Evolutionary conservation across 2,329 filamentous ascomycete genomes (phyloP).

Genomic region (Fusarium poae): DNA sequence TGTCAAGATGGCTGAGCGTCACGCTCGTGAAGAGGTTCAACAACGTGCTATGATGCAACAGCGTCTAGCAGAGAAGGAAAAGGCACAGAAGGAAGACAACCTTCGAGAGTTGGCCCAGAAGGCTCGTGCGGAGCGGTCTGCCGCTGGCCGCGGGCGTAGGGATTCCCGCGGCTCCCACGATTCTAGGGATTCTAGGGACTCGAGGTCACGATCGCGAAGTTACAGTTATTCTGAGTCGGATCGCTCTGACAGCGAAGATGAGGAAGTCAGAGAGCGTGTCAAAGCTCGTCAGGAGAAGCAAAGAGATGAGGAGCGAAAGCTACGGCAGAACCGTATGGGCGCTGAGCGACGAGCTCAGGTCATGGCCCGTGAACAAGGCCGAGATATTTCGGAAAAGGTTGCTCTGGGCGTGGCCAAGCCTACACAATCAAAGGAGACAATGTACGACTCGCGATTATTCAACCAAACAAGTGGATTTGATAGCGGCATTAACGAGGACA

Average conservation of each 20-base stretch:
- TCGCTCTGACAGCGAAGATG: conserved; percentile 70
- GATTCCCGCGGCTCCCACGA: conserved; percentile 55
- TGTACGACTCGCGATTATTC: conserved; percentile 97
- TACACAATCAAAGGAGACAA: conserved; percentile 89
- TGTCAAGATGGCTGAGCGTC: conserved; percentile 91
- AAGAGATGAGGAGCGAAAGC: conserved; percentile 86
- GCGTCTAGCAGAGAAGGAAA: conserved; percentile 95
- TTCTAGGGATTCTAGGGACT: conserved; percentile 57
- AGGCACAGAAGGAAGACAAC: conserved; percentile 92
- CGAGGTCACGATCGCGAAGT: conserved; percentile 59
- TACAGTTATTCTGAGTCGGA: conserved; percentile 67
- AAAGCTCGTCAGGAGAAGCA: conserved; percentile 81
- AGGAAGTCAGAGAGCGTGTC: conserved; percentile 80
- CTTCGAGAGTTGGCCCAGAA: conserved; percentile 89
- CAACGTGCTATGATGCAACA: conserved; percentile 96
- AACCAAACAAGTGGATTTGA: conserved; percentile 94
- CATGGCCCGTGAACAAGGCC: conserved; percentile 94
- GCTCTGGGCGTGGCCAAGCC: conserved; percentile 95
- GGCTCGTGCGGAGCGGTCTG: conserved; percentile 84
- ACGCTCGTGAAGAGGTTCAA: conserved; percentile 94
- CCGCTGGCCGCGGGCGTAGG: conserved; percentile 61
- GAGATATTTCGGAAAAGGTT: conserved; percentile 97
- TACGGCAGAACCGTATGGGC: conserved; percentile 95
- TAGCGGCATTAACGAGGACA: conserved; percentile 95
- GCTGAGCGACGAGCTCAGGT: conserved; percentile 91